Base-by-base conservation (phyloP, 805 yeast species). In the Metschnikowia amazonensis region DNA sequence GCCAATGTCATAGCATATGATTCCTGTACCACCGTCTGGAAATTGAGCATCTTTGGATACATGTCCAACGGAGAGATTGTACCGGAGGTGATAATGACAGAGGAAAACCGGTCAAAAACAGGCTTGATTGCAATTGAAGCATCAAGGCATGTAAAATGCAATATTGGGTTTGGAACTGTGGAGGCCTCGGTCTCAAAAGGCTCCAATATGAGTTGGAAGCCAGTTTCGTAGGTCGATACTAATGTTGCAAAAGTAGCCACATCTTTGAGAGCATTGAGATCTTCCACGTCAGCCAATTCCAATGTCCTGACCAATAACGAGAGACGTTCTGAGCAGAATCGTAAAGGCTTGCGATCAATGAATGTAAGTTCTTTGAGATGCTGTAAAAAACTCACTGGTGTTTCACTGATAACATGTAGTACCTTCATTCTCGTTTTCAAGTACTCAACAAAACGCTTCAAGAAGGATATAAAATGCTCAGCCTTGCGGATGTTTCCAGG, bases 121-220 rank as follows among this genome's bases (percentile, higher is more conserved):
- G 99, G 99, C 60, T 89, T 94, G 53, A 94, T 94, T 3, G 98
- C 98, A 56, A 94, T 94, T 1, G 97, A 89, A 0, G 99, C 99
- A 69, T 94, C 99, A 39, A 94, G 72, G 69, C 99, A 94, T 0
- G 97, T 84, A 63, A 94, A 90, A 57, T 92, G 83, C 58, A 94
- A 66, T 4, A 94, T 86, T 1, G 99, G 99, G 63, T 94, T 94
- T 0, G 99, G 99, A 25, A 95, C 99, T 0, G 97, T 89, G 5
- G 86, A 78, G 3, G 90, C 89, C 61, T 89, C 94, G 0, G 96
- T 84, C 63, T 94, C 99, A 66, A 82, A 94, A 0, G 99, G 99
- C 62, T 94, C 99, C 43, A 94, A 70, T 51, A 94, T 94, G 46
- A 94, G 73, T 58, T 86, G 81, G 60, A 94, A 94, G 0, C 99